Evolutionary conservation across 139 green algal species (phyloP).

Genomic region (Picochlorum sp.): DNA sequence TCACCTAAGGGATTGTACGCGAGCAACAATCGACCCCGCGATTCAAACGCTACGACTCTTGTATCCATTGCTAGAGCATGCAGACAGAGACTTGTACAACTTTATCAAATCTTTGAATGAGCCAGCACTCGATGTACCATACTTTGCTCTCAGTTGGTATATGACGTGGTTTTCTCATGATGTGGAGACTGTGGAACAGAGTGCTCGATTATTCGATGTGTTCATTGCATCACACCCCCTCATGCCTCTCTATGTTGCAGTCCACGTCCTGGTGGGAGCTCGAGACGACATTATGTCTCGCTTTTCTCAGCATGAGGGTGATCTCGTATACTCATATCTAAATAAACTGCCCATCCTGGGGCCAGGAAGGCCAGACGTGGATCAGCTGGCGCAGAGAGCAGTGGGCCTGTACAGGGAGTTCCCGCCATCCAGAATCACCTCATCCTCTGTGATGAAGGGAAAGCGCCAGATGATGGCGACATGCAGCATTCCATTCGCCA

Average conservation of each 20-base stretch:
- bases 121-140: conserved; percentile 42
- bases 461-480: not conserved
- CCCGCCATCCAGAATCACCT: not conserved
- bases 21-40: conserved; percentile 52
- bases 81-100: conserved; percentile 23
- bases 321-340: conserved; percentile 46
- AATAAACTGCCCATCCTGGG: conserved; percentile 47
- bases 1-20: conserved; percentile 74
- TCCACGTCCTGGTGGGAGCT: conserved; percentile 44
- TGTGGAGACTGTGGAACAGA: conserved; percentile 37
- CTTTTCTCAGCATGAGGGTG: conserved; percentile 36
- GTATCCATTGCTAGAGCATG: conserved; percentile 42
- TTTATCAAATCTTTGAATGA: conserved; percentile 24
- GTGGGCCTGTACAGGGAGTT: conserved; percentile 17
- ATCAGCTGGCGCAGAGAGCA: conserved; percentile 43
- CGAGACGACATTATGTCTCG: conserved; percentile 38
- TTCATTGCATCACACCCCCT: conserved; percentile 78
- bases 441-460: not conserved
- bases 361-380: conserved; percentile 17
- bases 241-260: conserved; percentile 84
- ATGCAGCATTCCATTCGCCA: too few relatives aligned
- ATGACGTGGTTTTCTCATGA: conserved; percentile 90
- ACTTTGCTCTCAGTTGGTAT: conserved; percentile 59
- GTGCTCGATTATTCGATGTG: conserved; percentile 77
- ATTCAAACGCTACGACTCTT: conserved; percentile 57